phyloP scores from a whole-genome alignment of 306 rosid species.

The Citrullus amarus region DNA sequence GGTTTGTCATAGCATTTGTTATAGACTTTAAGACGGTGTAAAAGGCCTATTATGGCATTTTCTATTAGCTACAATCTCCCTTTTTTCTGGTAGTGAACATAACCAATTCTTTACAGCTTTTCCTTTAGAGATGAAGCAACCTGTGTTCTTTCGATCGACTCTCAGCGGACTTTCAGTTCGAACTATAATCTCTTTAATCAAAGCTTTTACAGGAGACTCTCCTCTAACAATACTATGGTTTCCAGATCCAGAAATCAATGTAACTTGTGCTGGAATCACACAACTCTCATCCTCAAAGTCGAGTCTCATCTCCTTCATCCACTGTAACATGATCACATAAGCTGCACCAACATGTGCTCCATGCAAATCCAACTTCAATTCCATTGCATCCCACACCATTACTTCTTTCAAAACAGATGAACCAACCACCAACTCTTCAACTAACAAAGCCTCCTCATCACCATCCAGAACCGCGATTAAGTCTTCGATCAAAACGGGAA shows the following conservation, averaged over 20 bases:
- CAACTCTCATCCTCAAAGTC: slow-evolving; percentile 19
- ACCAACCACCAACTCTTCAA: slow-evolving; percentile 41
- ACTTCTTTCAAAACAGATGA: slow-evolving; percentile 43
- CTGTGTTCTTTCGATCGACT: slow-evolving; percentile 52
- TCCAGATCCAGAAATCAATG: slow-evolving; percentile 57
- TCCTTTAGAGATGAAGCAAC: slow-evolving; percentile 77
- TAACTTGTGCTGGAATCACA: slow-evolving; percentile 32
- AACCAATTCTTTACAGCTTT: slow-evolving; percentile 51
- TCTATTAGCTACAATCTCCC: no score
- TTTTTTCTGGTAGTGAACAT: neutral
- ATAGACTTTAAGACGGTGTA: no score
- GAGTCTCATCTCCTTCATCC: slow-evolving; percentile 51
- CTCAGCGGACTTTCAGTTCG: slow-evolving; percentile 47
- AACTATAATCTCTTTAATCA: slow-evolving; percentile 56
- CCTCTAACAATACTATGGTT: slow-evolving; percentile 74
- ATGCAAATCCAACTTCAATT: slow-evolving; percentile 73
- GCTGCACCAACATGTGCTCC: slow-evolving; percentile 63
- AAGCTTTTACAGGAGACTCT: slow-evolving; percentile 42
- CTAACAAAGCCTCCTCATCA: slow-evolving; percentile 43
- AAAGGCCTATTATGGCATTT: no score
- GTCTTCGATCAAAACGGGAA: slow-evolving; percentile 38
- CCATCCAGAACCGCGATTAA: slow-evolving; percentile 27
- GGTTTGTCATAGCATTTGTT: no score
- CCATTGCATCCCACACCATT: slow-evolving; percentile 49
- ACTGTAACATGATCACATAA: slow-evolving; percentile 50